These are phyloP conservation scores for Punica granatum DNA, from an alignment of 345 rosid species.

Conservation along the genomic window DNA sequence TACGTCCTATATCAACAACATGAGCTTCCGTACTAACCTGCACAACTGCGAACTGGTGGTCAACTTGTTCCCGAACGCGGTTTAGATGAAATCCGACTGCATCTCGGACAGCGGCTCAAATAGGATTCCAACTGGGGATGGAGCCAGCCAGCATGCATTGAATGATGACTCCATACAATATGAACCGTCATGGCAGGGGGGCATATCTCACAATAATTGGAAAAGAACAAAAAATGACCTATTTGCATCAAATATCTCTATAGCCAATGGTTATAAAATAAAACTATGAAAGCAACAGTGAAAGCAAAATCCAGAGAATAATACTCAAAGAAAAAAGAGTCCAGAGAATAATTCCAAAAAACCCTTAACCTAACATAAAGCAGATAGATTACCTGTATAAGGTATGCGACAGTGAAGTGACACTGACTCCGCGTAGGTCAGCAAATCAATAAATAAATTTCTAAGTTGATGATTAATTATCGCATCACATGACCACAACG, in stretches of 20 bases:
- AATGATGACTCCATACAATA: background rate
- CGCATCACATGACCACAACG: no score
- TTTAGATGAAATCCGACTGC: no score
- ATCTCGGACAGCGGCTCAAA: no score
- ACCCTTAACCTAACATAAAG: background rate
- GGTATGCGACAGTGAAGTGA: background rate
- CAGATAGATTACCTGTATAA: background rate
- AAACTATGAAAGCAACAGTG: background rate
- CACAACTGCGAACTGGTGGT: no score
- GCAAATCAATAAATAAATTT: no score
- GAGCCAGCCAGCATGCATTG: background rate
- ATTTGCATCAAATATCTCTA: background rate
- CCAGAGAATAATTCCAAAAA: background rate
- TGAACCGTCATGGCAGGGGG: background rate
- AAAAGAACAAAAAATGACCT: background rate
- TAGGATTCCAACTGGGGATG: no score
- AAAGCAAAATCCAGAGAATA: background rate
- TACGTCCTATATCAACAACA: no score
- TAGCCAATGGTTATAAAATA: background rate
- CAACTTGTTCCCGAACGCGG: no score
- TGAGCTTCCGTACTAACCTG: no score
- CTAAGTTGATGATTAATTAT: no score
- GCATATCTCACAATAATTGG: conserved; percentile 1
- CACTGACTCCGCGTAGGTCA: no score
- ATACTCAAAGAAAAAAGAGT: background rate